Base-by-base conservation (phyloP, 1,284 basidiomycete species). In the Anthracocystis setariae region DNA sequence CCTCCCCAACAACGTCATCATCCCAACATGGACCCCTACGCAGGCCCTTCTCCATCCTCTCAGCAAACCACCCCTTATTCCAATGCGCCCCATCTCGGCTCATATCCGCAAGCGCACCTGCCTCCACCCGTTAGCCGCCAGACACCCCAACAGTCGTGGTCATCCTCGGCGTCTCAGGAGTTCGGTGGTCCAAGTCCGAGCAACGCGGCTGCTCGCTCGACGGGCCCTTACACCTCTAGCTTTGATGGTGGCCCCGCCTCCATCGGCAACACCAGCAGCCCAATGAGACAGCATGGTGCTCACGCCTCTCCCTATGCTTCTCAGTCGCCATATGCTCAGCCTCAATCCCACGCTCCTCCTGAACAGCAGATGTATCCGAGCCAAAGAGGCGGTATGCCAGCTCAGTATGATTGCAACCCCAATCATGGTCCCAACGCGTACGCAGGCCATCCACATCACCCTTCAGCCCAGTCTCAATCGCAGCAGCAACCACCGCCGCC, bases 1-100 rank as follows among this genome's bases (percentile, higher is more conserved):
- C 57, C 52, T 15, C 43, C 42, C 5, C 59, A 57, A 45, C 51
- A 44, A 29, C 68, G 63, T n/a, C 68, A 71, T 32, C 62, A 71
- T 38, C 39, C 62, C 38, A 54, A 54, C 48, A 65, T 65, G 58
- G 54, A 66, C 17, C 51, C 58, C 3, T 66, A 71, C 47, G 23
- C 45, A 17, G 57, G 46, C 12, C 46, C 68, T 21, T 54, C 65
- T 2, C 59, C 52, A 13, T 40, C 54, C 12, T 54, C 42, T 3
- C 66, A 63, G 32, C 65, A 49, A 27, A 32, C 25, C 12, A 27
- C 38, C 21, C 59, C 52, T 15, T 59, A 53, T 24, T 29, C 42
- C 13, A 58, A 51, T 8, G 35, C 52, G 23, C 33, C 50, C 1
- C 60, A 64, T 18, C n/a, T 21, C 13, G 39, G 33, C 24, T 32